Evolutionary conservation across 352 stramenopile species (phyloP).

Genomic region (Pythium phragmitis): DNA sequence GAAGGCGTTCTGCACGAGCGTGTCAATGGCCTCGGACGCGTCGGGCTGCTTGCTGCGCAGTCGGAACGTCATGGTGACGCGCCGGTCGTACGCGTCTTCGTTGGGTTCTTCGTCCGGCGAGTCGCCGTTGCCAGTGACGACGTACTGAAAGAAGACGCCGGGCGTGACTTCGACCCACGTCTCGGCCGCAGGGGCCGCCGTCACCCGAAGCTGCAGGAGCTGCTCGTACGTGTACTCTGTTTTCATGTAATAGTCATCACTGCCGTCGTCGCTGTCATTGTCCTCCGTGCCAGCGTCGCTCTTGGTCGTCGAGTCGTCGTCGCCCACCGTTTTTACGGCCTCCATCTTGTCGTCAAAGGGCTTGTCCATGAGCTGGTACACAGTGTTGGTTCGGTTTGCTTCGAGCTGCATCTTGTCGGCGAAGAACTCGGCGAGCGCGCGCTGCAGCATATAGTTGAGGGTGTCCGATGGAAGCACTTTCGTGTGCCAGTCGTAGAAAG

Average conservation of each 20-base stretch:
- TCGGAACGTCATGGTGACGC: constrained; percentile 14
- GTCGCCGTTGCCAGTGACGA: constrained; percentile 13
- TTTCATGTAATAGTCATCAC: constrained; percentile 36
- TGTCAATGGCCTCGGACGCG: constrained; percentile 31
- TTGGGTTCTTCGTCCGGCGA: constrained; percentile 4
- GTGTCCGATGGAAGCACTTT: constrained; percentile 34
- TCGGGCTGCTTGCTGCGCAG: constrained; percentile 20
- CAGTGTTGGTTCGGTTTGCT: constrained; percentile 28
- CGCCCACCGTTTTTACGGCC: background rate
- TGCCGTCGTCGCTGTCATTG: constrained; percentile 23
- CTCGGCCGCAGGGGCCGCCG: constrained; percentile 25
- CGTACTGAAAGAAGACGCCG: constrained; percentile 5
- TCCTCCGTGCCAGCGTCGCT: background rate
- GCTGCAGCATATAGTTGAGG: constrained; percentile 55
- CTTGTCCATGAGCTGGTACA: constrained; percentile 54
- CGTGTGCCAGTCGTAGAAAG: constrained; percentile 34
- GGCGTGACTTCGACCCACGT: background rate
- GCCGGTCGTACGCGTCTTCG: background rate
- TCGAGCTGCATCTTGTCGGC: constrained; percentile 40
- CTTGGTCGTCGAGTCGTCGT: constrained; percentile 14
- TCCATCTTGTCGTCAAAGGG: constrained; percentile 17
- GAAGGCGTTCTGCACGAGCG: constrained; percentile 22
- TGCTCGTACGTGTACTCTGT: constrained; percentile 4
- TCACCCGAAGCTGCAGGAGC: background rate
- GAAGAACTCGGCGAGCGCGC: constrained; percentile 50